A percentile compares a stretch with the other conserved stretches of the same genome.
These are phyloP conservation scores for Candida ortonii DNA, from an alignment of 805 yeast species.

Conservation along the genomic window DNA sequence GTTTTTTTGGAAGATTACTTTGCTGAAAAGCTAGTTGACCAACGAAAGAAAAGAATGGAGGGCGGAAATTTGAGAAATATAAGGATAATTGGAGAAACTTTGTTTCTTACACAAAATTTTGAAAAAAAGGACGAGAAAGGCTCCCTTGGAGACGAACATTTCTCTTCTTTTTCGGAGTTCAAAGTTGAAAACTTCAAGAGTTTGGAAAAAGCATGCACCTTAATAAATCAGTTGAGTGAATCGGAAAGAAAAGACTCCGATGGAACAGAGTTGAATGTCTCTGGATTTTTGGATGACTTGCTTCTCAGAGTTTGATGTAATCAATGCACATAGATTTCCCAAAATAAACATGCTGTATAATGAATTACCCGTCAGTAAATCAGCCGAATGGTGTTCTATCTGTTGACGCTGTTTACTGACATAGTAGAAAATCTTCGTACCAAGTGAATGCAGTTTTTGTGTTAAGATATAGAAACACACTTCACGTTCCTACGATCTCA, in stretches of 20 bases:
- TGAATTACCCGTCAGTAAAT: no score
- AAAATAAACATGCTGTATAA: no score
- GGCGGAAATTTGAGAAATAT: constrained; percentile 28
- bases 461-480: background rate
- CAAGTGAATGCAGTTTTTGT: no score
- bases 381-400: no score
- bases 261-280: background rate
- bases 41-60: constrained; percentile 17
- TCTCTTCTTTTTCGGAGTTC: no score
- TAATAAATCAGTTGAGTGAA: constrained; percentile 2
- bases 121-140: constrained; percentile 8
- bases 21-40: constrained; percentile 18
- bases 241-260: background rate
- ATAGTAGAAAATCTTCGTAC: no score
- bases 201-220: background rate
- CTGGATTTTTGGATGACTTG: constrained; percentile 7
- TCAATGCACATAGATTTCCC: no score
- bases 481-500: constrained; percentile 34
- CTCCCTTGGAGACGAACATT: no score
- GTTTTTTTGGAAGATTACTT: constrained; percentile 28
- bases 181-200: constrained; percentile 20
- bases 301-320: constrained; percentile 7
- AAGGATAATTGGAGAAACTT: constrained; percentile 10
- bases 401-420: no score
- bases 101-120: constrained; percentile 13